Base-by-base conservation (phyloP, 2,329 filamentous ascomycete genomes). In the Geoglossum cookeanum region DNA sequence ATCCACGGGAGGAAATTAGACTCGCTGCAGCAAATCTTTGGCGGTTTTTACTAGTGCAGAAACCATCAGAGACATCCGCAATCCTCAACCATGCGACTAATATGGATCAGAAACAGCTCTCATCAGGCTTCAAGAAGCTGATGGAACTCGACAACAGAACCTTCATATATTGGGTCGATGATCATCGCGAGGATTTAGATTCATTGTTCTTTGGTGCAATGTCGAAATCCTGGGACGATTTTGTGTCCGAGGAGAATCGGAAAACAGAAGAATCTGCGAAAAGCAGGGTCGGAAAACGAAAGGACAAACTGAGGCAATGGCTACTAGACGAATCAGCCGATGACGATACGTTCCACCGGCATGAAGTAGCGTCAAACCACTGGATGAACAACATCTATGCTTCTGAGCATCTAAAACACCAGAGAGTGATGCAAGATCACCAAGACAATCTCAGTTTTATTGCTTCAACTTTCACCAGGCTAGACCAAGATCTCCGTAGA, bases 371-470 rank as follows among this genome's bases (percentile, higher is more conserved):
- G 0, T 91, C 92, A 58, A 84, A 80, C 45, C 84, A 91, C 59
- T 98, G 91, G 92, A 85, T 91, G 73, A 88, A 90, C 63, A 97
- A 95, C 64, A 95, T 98, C 45, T 92, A 91, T 68, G 83, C 85
- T 54, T 88, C 91, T 0, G 92, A 98, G 67, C 84, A 92, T 62
- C 79, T 91, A 65, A 97, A 95, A 67, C 84, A 94, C 62, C 91
- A 97, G 67, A 78, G 92, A 60, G 78, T 87, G 15, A 72, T 89
- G 57, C 92, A 98, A 68, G 94, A 98, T 64, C 87, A 95, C 64
- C 89, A 96, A 63, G 92, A 98, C 66, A 91, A 90, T 64, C 78
- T 87, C 58, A 76, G 78, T 0, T 96, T 88, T 66, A 78, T 94
- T 60, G 79, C 80, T 47, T 81, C 85, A 0, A 78, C 83, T 0